Base-by-base conservation (phyloP, 164 flowering plant genomes). In the Dillenia turbinata region DNA sequence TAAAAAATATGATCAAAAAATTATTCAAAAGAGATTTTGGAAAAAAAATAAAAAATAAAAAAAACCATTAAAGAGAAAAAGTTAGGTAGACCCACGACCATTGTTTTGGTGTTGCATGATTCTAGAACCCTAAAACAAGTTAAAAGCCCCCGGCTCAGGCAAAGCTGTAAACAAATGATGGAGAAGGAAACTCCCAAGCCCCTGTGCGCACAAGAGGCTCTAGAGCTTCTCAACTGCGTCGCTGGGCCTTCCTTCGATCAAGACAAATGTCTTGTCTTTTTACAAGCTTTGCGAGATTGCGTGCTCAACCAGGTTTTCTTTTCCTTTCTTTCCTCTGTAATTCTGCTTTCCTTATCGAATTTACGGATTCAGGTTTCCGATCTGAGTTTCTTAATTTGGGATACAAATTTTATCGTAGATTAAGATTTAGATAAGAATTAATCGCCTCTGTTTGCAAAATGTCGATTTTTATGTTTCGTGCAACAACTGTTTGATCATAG, bases 171-270 rank as follows among this genome's bases (percentile, higher is more conserved):
- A 50, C 9, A 14, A 49, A 16, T 52, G 12, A 49, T 52, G 51
- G 67, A 61, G 75, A 73, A 48, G 8, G 66, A 56, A 62, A 48
- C 61, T 40, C 53, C 65, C 11, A 59, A 70, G 68, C 63, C 85
- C 1, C 75, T 75, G 17, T 89, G 96, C 65, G 88, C 68, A 3
- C 68, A 80, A 59, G 89, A 85, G 70, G 93, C 93, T 10, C 64
- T 89, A 26, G 80, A 82, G 66, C 83, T 87, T 47, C 88, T 89
- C 72, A 89, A 89, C 63, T 89, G 96, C 73, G 85, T 81, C 9
- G 49, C 89, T 1, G 76, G 72, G 10, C 65, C 87, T 9, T 50
- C 82, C 48, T 85, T 65, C 70, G 96, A 89, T 65, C 81, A 77
- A 64, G 86, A 83, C 9, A 85, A 81, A 70, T 89, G 96, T 69